Base-by-base conservation (phyloP, 805 yeast genomes). In the Maudiozyma turicensis region DNA sequence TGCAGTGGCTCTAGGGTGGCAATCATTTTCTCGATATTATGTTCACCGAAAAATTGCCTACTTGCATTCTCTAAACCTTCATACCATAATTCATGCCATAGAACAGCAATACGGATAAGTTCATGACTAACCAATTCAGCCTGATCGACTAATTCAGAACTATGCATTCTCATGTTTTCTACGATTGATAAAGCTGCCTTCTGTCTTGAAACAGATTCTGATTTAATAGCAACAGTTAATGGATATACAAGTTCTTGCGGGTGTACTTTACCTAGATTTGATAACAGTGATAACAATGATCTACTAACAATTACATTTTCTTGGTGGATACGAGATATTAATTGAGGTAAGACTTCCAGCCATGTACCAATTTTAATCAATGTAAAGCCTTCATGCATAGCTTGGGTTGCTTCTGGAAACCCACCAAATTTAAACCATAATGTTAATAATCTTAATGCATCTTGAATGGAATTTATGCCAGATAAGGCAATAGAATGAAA, bases 11-110 rank as follows among this genome's bases (percentile, higher is more conserved):
- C 95, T 46, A 93, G 68, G 1, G 89, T 89, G 14, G 86, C 82
- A 67, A 86, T 86, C 98, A 93, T 93, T 65, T 87, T 89, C 48
- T 89, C 96, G 10, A 91, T 85, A 60, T 93, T 89, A 58, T 88
- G 93, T 53, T 93, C 99, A 35, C 95, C 96, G 66, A 89, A 91
- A 70, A 84, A 93, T 47, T 86, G 76, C 51, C 96, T 74, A 3
- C 96, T 89, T 0, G 99, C 99, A 70, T 93, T 96, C 63, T 93
- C 99, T 33, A 93, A 72, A 2, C 95, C 97, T 68, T 91, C 98
- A 58, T 89, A 90, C 99, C 99, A 93, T 63, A 85, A 84, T 60
- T 93, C 99, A 60, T 89, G 95, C 97, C 99, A 90, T 52, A 93
- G 68, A 3, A 91, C 96, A 1, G 98, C 96, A 14, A 89, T 96